Base-by-base conservation (phyloP, 768 basidiomycete genomes). In the Lactarius hatsudake region DNA sequence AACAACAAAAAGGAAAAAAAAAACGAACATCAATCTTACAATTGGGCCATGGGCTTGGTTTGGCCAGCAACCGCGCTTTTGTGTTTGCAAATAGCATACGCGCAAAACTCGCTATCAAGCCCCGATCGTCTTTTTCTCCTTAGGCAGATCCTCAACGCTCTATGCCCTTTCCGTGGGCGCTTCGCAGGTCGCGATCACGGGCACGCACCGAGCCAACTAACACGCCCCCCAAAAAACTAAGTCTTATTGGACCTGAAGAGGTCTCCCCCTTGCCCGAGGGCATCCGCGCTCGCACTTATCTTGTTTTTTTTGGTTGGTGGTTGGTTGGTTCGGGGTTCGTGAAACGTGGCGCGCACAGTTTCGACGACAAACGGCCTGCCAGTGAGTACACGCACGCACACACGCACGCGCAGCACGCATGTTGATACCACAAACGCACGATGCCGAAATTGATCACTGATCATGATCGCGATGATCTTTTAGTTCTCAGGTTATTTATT, bases 281-380 rank as follows among this genome's bases (percentile, higher is more conserved):
- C 45, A 51, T 51, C 23, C n/a, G n/a, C n/a, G 45, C 45, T 48
- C 10, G n/a, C 4, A n/a, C n/a, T 23, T 12, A n/a, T 18, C 12
- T 17, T 7, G 5, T 26, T 26, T 51, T 5, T 26, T 51, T 13
- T 32, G 7, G 32, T 32, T 32, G 13, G 13, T 40, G 4, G 38
- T 15, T 40, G 2, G 36, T 38, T 38, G 12, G 36, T 40, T 6
- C 15, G 40, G 40, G 40, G 15, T 17, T 42, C 42, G 17, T 61
- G 65, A 61, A 56, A 58, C 65, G 65, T 62, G 65, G 65, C 45
- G 20, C 30, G 20, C 26, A 23, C 59, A 64, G 15, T 30, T 28
- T 18, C 45, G 43, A 43, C 42, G 42, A 43, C 43, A 18, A 43
- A 43, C 20, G 20, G 45, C n/a, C 4, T 28, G 5, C n/a, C 23